Evolutionary conservation across 371 early-diverging fungal genomes (phyloP).

Genomic region (Lichtheimia ornata): DNA sequence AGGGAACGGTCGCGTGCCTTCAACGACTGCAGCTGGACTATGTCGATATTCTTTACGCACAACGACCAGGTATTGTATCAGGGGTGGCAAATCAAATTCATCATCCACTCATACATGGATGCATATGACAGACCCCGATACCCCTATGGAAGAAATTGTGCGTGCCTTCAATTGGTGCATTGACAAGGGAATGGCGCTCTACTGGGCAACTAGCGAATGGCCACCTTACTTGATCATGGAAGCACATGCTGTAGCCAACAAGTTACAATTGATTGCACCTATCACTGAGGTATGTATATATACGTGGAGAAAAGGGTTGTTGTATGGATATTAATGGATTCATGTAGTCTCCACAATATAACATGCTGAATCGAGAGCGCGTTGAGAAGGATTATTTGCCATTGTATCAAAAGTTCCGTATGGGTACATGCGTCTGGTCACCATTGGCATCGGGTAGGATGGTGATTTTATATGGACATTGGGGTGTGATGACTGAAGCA

Average conservation of each 20-base stretch:
- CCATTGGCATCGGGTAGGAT: slow-evolving; percentile 80
- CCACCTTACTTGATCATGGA: slow-evolving; percentile 77
- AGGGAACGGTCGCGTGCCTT: slow-evolving; percentile 77
- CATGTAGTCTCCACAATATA: slow-evolving; percentile 81
- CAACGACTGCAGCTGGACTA: slow-evolving; percentile 77
- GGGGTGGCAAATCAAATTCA: no score
- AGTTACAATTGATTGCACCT: slow-evolving; percentile 69
- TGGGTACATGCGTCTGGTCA: slow-evolving; percentile 84
- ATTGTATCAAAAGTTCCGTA: slow-evolving; percentile 66
- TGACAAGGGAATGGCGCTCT: slow-evolving; percentile 81
- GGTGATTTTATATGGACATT: no score
- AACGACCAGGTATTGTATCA: slow-evolving; percentile 87
- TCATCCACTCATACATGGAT: no score
- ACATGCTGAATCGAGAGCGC: slow-evolving; percentile 83
- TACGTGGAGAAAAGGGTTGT: no score
- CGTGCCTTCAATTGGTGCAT: slow-evolving; percentile 89
- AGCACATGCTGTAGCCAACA: slow-evolving; percentile 71
- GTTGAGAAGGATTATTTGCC: slow-evolving; percentile 79
- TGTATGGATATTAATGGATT: not conserved
- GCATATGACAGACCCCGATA: no score
- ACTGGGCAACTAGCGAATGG: slow-evolving; percentile 92
- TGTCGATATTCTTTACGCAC: slow-evolving; percentile 84
- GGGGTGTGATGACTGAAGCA: no score
- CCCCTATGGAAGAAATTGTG: slow-evolving; percentile 85
- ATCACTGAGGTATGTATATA: slow-evolving; percentile 61